These are phyloP conservation scores for Carpinus viminea DNA, from an alignment of 306 rosid species.

Conservation along the genomic window DNA sequence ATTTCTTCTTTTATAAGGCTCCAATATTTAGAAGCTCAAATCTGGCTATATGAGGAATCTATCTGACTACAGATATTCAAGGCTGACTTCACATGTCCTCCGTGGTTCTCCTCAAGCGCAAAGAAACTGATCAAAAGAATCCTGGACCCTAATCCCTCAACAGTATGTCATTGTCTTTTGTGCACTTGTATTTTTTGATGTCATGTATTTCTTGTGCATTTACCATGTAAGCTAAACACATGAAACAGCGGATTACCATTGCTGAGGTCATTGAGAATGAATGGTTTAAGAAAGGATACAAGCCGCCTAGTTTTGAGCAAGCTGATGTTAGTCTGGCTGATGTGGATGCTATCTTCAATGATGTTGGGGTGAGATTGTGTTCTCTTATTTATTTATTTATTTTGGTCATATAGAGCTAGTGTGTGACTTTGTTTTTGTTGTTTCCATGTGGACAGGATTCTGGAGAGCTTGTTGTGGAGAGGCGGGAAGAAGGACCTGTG, in stretches of 20 bases:
- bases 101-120: slow-evolving; percentile 93
- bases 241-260: slow-evolving; percentile 78
- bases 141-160: slow-evolving; percentile 82
- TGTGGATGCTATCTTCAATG: slow-evolving; percentile 67
- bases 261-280: slow-evolving; percentile 85
- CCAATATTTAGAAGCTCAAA: not conserved
- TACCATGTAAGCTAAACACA: slow-evolving; percentile 12
- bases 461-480: slow-evolving; percentile 71
- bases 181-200: not conserved
- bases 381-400: slow-evolving; percentile 14
- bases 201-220: slow-evolving; percentile 2
- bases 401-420: slow-evolving; percentile 21
- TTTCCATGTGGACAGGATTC: slow-evolving; percentile 49
- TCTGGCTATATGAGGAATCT: slow-evolving; percentile 5
- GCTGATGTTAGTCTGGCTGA: slow-evolving; percentile 70
- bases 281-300: slow-evolving; percentile 97
- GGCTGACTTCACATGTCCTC: slow-evolving; percentile 81
- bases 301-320: slow-evolving; percentile 76
- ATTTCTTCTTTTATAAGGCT: not conserved
- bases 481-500: slow-evolving; percentile 52
- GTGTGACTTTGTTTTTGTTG: slow-evolving; percentile 24
- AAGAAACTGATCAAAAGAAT: slow-evolving; percentile 84
- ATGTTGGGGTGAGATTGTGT: slow-evolving; percentile 49
- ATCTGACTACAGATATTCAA: slow-evolving; percentile 68
- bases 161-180: slow-evolving; percentile 51